These are phyloP conservation scores for Rugiboletus extremiorientalis DNA, from an alignment of 1,284 basidiomycete genomes.

Conservation along the genomic window DNA sequence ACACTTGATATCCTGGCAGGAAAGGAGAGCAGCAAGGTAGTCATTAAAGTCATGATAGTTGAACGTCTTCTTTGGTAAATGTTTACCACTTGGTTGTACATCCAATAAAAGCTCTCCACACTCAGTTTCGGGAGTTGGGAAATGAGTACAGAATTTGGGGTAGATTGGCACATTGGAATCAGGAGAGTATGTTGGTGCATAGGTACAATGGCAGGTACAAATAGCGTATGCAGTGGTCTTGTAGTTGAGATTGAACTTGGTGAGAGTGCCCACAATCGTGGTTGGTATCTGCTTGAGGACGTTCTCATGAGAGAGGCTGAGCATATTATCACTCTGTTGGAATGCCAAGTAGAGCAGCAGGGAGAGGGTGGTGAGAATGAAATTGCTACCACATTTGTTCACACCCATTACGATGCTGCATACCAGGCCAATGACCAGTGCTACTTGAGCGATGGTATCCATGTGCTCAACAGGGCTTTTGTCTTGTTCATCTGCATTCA, in stretches of 20 bases:
- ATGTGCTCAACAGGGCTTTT: too few relatives aligned
- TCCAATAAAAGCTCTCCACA: conserved; percentile 6
- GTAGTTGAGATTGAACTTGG: conserved; percentile 5
- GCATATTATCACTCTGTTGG: not conserved
- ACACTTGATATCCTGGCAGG: not conserved
- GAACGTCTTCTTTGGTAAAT: conserved; percentile 3
- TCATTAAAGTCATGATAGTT: conserved; percentile 11
- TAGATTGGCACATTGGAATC: not conserved
- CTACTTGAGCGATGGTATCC: conserved; percentile 4
- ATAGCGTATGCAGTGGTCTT: not conserved
- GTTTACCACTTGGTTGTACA: not conserved
- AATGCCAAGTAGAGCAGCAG: conserved; percentile 12
- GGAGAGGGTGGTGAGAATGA: conserved; percentile 4
- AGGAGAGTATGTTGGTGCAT: not conserved
- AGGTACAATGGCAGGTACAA: conserved; percentile 14
- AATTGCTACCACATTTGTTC: not conserved
- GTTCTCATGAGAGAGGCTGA: conserved; percentile 1
- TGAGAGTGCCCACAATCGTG: not conserved
- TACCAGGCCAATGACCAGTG: conserved; percentile 2
- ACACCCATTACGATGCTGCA: conserved; percentile 11
- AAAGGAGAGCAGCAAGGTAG: conserved; percentile 2
- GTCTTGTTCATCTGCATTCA: not conserved
- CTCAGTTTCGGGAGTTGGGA: not conserved
- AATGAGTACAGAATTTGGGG: not conserved
- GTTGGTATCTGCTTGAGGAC: conserved; percentile 9